Base-by-base conservation (phyloP, 148 eudicot species). In the Cornus suecica region DNA sequence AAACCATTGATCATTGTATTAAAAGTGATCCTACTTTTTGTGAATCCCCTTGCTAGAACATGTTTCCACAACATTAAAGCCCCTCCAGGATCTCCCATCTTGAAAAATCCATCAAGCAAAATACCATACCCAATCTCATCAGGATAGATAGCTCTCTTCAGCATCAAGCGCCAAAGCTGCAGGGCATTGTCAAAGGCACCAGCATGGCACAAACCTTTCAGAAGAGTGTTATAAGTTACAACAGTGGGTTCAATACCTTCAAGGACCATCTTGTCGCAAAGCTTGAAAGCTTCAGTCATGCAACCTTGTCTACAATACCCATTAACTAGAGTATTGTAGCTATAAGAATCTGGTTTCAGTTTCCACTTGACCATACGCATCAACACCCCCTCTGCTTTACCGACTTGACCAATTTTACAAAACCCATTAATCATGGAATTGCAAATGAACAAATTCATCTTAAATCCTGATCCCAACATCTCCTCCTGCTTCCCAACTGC, bases 381-480 rank as follows among this genome's bases (percentile, higher is more conserved):
- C 16, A 86, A 15, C 24, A 94, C 37, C 54, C 61, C 75, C 77
- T 87, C 83, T 1, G 97, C 97, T 66, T 83, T 75, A 42, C 48
- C 69, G 26, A 90, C 71, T 86, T 82, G 85, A 32, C 94, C 94
- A 71, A 82, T 78, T 74, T 90, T 94, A 83, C 96, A 91, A 69
- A 89, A 88, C 63, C 98, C 98, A 71, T 88, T 93, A n/a, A 93
- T 87, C 68, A 93, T 77, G 9, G 94, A 85, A 73, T 93, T 93
- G 72, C 86, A 90, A 45, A 92, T 79, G 72, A 83, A 77, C 66
- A 83, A 45, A 80, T 89, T 94, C 88, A 89, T 83, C 64, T 78
- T 80, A 76, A 89, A 61, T 22, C 97, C 97, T 3, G 78, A 70
- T 15, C 74, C 78, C 82, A 87, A 67, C 98, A 93, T 89, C 72